These are phyloP conservation scores for Amanita subjunquillea DNA, from an alignment of 768 basidiomycete genomes.

Conservation along the genomic window DNA sequence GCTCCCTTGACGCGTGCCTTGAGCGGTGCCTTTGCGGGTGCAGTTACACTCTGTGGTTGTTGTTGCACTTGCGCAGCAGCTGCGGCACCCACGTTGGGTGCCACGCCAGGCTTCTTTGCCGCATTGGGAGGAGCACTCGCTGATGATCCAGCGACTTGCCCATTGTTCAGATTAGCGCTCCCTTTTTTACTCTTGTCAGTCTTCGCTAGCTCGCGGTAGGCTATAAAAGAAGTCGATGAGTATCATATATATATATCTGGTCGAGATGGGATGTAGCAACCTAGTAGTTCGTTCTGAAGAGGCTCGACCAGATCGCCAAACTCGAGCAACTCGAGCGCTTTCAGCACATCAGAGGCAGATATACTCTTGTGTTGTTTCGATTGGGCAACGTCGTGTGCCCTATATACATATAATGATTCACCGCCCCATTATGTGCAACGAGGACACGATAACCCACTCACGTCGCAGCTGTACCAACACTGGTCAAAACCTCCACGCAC, in stretches of 20 bases:
- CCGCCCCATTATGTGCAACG: not conserved
- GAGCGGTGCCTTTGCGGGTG: not conserved
- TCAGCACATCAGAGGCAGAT: constrained; percentile 82
- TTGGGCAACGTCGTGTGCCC: constrained; percentile 83
- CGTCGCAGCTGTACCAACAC: constrained; percentile 33
- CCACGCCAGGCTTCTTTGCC: constrained; percentile 10
- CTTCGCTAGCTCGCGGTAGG: constrained; percentile 56
- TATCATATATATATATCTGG: not conserved
- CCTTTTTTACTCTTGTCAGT: constrained; percentile 44
- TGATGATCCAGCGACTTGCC: constrained; percentile 5
- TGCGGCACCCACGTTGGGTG: not conserved
- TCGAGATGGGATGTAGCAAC: not conserved
- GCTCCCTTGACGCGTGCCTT: constrained; percentile 1
- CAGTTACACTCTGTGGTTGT: constrained; percentile 5
- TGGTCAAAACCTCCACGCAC: not conserved
- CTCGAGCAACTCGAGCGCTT: constrained; percentile 72
- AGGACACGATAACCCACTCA: constrained; percentile 15
- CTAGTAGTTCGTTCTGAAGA: constrained; percentile 53
- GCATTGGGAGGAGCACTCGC: constrained; percentile 13
- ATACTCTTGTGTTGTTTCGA: constrained; percentile 83
- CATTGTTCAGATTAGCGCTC: constrained; percentile 12
- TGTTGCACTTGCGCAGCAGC: constrained; percentile 1
- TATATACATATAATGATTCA: constrained; percentile 15
- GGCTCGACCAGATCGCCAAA: constrained; percentile 60
- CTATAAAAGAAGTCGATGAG: constrained; percentile 20